Evolutionary conservation across 495 filamentous ascomycete species (phyloP).

Genomic region (Podospora pseudoanserina): DNA sequence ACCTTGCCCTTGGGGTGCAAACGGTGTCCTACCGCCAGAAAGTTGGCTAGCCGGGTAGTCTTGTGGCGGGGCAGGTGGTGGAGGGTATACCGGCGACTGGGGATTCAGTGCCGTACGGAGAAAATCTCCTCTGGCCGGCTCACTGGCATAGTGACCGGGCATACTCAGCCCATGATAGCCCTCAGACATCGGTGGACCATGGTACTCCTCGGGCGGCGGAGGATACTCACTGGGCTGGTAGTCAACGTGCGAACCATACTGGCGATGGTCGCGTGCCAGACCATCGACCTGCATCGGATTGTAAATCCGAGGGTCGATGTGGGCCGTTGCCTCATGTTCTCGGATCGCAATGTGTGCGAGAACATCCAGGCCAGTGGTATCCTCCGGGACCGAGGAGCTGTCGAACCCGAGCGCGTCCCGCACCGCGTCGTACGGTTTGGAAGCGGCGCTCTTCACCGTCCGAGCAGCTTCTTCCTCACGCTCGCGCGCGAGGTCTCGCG

Average conservation of each 20-base stretch:
- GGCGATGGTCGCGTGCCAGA: slow-evolving; percentile 2
- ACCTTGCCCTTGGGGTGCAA: slow-evolving; percentile 23
- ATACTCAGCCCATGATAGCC: not conserved
- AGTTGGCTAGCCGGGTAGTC: slow-evolving; percentile 7
- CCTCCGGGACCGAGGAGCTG: slow-evolving; percentile 18
- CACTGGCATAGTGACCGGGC: slow-evolving; percentile 8
- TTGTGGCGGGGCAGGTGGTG: slow-evolving; percentile 2
- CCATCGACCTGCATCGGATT: not conserved
- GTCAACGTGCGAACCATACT: not conserved
- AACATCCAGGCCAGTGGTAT: slow-evolving; percentile 26
- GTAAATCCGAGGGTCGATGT: slow-evolving; percentile 11
- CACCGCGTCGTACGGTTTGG: slow-evolving; percentile 48
- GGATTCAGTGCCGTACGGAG: slow-evolving; percentile 44
- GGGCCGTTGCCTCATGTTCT: not conserved
- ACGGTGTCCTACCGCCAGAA: slow-evolving; percentile 21
- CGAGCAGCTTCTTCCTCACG: slow-evolving; percentile 22
- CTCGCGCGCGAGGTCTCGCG: not conserved
- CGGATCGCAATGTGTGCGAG: slow-evolving; percentile 34
- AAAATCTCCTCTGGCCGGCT: slow-evolving; percentile 31
- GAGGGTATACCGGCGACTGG: slow-evolving; percentile 15
- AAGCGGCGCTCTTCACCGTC: slow-evolving; percentile 24
- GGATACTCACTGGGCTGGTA: slow-evolving; percentile 19
- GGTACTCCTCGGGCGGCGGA: slow-evolving; percentile 3
- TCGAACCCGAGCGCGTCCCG: slow-evolving; percentile 44
- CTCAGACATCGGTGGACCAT: not conserved